phyloP scores from a whole-genome alignment of 352 stramenopile species.

The Globisporangium spiculum region DNA sequence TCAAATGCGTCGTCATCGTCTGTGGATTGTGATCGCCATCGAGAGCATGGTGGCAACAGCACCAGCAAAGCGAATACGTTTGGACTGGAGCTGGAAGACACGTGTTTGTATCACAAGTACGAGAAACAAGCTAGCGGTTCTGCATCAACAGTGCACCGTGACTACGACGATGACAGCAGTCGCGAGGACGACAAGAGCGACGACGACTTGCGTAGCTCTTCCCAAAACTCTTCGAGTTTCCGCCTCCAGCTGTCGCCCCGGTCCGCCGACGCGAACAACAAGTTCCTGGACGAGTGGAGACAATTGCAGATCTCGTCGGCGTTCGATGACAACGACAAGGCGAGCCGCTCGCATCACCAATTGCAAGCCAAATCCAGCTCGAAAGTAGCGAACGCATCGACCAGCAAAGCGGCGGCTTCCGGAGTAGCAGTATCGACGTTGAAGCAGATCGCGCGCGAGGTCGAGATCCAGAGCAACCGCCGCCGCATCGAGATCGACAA shows the following conservation, averaged over 20 bases:
- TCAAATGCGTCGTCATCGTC: neutral
- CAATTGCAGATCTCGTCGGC: constrained; percentile 10
- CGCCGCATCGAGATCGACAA: constrained; percentile 59
- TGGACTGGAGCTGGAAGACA: constrained; percentile 3
- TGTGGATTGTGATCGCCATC: neutral
- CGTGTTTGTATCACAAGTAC: constrained; percentile 20
- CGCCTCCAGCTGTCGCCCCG: constrained; percentile 5
- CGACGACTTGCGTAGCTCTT: neutral
- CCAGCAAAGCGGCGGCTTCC: neutral
- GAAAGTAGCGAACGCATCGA: neutral
- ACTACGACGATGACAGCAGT: neutral
- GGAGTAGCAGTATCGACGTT: constrained; percentile 1
- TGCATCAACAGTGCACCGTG: neutral
- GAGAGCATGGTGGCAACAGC: neutral
- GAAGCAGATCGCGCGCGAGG: constrained; percentile 9
- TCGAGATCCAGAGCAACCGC: constrained; percentile 22
- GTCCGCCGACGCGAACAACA: constrained; percentile 9
- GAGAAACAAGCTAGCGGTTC: neutral
- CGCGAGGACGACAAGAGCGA: neutral
- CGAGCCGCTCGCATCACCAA: neutral
- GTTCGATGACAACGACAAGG: constrained; percentile 9
- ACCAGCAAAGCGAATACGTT: neutral
- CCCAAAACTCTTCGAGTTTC: neutral
- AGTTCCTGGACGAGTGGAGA: constrained; percentile 18
- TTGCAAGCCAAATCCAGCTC: neutral